These are phyloP conservation scores for Dalbergia cultrata DNA, from an alignment of 306 rosid species.

Conservation along the genomic window DNA sequence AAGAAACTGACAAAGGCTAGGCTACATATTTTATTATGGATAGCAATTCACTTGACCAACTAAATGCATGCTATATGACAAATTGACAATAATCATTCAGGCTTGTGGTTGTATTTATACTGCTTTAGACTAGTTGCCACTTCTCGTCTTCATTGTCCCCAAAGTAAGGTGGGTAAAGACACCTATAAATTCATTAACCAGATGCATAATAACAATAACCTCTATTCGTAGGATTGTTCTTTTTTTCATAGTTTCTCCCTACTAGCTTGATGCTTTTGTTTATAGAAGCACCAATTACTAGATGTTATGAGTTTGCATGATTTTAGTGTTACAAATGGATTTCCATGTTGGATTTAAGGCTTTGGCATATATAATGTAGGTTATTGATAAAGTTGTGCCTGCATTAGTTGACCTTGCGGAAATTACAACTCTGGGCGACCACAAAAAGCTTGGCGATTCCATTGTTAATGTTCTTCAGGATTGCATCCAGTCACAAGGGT, in stretches of 20 bases:
- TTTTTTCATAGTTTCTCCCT: slow-evolving; percentile 17
- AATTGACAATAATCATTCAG: not conserved
- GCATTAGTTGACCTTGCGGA: slow-evolving; percentile 93
- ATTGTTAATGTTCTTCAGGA: slow-evolving; percentile 88
- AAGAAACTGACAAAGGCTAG: slow-evolving; percentile 34
- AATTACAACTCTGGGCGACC: slow-evolving; percentile 87
- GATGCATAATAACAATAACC: not conserved
- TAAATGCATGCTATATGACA: slow-evolving; percentile 20
- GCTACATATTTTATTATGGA: slow-evolving; percentile 24
- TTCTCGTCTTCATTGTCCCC: slow-evolving; percentile 11
- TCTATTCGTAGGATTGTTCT: slow-evolving; percentile 6
- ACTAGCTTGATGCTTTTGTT: slow-evolving; percentile 23
- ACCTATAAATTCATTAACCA: slow-evolving; percentile 17
- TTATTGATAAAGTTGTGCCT: slow-evolving; percentile 91
- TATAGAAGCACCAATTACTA: slow-evolving; percentile 12
- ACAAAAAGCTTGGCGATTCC: slow-evolving; percentile 91
- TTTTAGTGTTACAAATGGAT: slow-evolving; percentile 31
- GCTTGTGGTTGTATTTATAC: slow-evolving; percentile 26
- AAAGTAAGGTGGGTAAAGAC: slow-evolving; percentile 12
- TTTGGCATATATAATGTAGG: slow-evolving; percentile 59
- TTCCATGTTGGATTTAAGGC: slow-evolving; percentile 22
- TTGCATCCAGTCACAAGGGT: slow-evolving; percentile 81
- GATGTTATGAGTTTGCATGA: slow-evolving; percentile 15
- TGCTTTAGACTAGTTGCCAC: slow-evolving; percentile 33
- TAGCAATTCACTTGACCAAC: slow-evolving; percentile 8